Evolutionary conservation across 2,329 filamentous ascomycete genomes (phyloP).

Genomic region (Calonectria pauciramosa): DNA sequence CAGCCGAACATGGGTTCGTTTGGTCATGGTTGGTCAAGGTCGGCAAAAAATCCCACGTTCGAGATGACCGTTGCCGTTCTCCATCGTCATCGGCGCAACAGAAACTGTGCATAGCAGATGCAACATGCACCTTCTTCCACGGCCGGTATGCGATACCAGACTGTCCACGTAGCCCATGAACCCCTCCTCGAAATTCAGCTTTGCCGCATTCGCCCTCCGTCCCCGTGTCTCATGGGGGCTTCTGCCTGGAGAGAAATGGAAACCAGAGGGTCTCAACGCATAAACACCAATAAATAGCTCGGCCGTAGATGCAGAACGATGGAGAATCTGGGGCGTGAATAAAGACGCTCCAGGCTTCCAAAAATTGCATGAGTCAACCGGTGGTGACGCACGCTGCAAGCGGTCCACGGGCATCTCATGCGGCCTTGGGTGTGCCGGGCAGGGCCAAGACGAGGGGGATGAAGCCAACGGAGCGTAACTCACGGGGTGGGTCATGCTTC

Average conservation of each 20-base stretch:
- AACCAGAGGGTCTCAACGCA: slow-evolving; percentile 3
- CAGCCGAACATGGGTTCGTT: slow-evolving; percentile 10
- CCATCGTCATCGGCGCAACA: neutral
- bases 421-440: neutral
- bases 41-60: neutral
- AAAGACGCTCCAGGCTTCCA: neutral
- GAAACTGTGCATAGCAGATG: neutral
- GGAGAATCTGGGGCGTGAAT: slow-evolving; percentile 18
- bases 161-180: slow-evolving; percentile 10
- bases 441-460: slow-evolving; percentile 2
- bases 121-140: slow-evolving; percentile 3
- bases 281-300: neutral
- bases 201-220: neutral
- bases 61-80: neutral
- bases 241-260: slow-evolving; percentile 28
- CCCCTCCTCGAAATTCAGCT: neutral
- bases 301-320: slow-evolving; percentile 16
- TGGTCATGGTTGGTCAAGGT: neutral
- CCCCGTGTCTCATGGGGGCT: neutral
- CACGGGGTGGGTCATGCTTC: slow-evolving; percentile 7
- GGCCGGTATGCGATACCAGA: neutral
- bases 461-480: slow-evolving; percentile 2
- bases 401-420: neutral
- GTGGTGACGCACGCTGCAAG: slow-evolving; percentile 23
- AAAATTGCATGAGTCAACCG: neutral